Evolutionary conservation across 2,329 filamentous ascomycete genomes (phyloP), one percentile per base, ranked within the genome.

Genomic region (Phaeomoniella chlamydospora): DNA sequence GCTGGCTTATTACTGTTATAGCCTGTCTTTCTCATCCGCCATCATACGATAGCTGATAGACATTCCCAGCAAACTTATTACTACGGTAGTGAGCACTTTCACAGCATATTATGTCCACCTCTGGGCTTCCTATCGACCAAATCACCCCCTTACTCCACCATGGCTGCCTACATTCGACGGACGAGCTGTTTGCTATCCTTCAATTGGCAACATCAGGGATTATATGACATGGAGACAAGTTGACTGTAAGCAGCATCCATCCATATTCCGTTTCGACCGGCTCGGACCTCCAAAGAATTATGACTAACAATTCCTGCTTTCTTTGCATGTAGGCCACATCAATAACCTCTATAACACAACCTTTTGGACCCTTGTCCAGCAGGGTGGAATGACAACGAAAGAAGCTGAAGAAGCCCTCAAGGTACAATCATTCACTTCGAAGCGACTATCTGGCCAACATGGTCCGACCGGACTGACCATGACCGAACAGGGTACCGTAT

Each of bases 311-410:
- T n/a, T n/a, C n/a, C n/a, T n/a, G n/a, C n/a, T n/a, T n/a, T n/a
- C n/a, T n/a, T n/a, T n/a, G n/a, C n/a, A n/a, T n/a, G n/a, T 40
- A 88, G 83, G 83, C 45, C 90, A 98, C 54, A 93, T 98, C 49
- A 98, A 98, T 57, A 98, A 98, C 51, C 71, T 98, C 3, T 98
- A 94, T 59, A 98, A 98, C 55, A 98, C 90, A 0, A 84, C 85
- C 0, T 96, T 96, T 56, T 98, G 90, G 90, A 68, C 79, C 1
- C 65, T 98, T 49, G 80, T 96, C 15, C 74, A 84, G 43, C 64
- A 74, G 33, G 87, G 83, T 2, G 81, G 79, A 0, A 70, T 90
- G 63, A 77, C 72, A 36, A 72, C 75, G 18, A 79, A 77, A 35
- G 80, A 84, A 39, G 90, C 90, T 0, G 88, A 96, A 54, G 72